These are phyloP conservation scores for Boletellus ananas DNA, from an alignment of 768 basidiomycete genomes.

Conservation along the genomic window DNA sequence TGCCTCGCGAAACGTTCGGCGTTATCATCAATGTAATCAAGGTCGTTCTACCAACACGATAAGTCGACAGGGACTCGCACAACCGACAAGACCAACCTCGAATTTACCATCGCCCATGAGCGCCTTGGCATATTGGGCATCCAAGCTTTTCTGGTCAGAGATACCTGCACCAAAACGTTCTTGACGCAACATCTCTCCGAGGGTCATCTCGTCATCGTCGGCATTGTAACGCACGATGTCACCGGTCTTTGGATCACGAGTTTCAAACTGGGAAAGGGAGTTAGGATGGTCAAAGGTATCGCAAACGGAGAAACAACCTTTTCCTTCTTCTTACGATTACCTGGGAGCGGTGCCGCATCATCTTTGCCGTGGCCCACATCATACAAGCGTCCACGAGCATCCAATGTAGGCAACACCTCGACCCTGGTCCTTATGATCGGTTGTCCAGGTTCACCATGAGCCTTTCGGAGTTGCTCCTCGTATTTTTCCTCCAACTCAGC, in stretches of 20 bases:
- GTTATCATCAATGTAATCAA: conserved; percentile 97
- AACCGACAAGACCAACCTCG: conserved; percentile 45
- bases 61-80: background rate
- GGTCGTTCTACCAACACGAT: conserved; percentile 53
- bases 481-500: conserved; percentile 80
- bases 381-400: conserved; percentile 80
- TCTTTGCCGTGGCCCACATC: conserved; percentile 83
- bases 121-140: conserved; percentile 83
- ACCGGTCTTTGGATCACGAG: conserved; percentile 85
- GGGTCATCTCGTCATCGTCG: conserved; percentile 81
- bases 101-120: conserved; percentile 89
- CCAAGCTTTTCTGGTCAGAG: conserved; percentile 87
- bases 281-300: background rate
- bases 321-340: conserved; percentile 78
- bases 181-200: conserved; percentile 91
- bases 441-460: conserved; percentile 41
- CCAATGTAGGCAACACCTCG: conserved; percentile 85
- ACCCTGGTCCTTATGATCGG: conserved; percentile 54
- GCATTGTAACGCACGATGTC: conserved; percentile 86
- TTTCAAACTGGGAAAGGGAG: conserved; percentile 59
- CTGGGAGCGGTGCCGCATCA: conserved; percentile 47
- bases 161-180: conserved; percentile 88
- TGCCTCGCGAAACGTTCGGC: conserved; percentile 87
- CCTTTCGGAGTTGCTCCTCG: conserved; percentile 58
- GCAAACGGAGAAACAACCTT: conserved; percentile 40